Base-by-base conservation (phyloP, 1,284 basidiomycete species). In the Stereum hirsutum region DNA sequence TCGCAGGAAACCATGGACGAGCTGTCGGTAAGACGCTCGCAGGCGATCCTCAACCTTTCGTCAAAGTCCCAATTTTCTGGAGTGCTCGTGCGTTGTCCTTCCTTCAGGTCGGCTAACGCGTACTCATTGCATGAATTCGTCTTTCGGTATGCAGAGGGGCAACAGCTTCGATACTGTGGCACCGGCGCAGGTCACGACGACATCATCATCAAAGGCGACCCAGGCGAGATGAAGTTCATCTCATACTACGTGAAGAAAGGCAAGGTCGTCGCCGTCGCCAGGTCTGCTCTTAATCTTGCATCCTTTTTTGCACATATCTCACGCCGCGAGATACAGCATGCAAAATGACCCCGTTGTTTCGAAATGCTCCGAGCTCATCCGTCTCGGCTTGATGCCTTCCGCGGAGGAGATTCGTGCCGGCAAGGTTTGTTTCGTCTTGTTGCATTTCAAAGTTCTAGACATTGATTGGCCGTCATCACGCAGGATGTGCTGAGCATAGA, bases 41-140 rank as follows among this genome's bases (percentile, higher is more conserved):
- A 5, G 78, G 78, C 25, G 64, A 64, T 32, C 62, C 69, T n/a
- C 74, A 79, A 50, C 75, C 75, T 4, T 90, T 83, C 57, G 70
- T 72, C 46, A 92, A 91, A 63, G 69, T 90, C 5, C 89, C 92
- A 0, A 69, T 94, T 41, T 96, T 96, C 65, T 96, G 92, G 92
- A 85, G 81, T 59, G 79, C 81, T 31, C 81, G 82, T 85, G 54
- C 47, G 82, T 73, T 10, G 24, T 24, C 6, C 17, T 28, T 44
- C 35, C 24, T 8, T 17, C 30, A 21, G 40, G 25, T 43, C 8
- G 20, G 15, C 2, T 44, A 12, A 14, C 21, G n/a, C 23, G 38
- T 14, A 15, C 20, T 17, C 12, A 21, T 39, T 14, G 35, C 24
- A 41, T 27, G 35, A 43, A 43, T 21, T 11, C 32, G 20, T 48